Base-by-base conservation (phyloP, 768 basidiomycete genomes). In the Lactifluus pinguis region DNA sequence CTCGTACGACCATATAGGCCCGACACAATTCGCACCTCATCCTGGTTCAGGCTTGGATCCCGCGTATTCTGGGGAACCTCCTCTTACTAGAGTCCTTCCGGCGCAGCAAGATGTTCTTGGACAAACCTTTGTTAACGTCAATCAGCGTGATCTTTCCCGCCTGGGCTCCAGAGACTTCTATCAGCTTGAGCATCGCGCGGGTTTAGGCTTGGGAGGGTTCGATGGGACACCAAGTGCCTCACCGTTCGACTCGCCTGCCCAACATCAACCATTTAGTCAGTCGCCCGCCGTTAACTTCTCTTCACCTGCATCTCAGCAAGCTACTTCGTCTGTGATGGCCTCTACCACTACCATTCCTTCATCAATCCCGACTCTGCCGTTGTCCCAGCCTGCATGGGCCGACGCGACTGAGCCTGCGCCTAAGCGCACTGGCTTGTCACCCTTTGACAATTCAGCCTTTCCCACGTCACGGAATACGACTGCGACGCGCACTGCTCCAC, bases 401-500 rank as follows among this genome's bases (percentile, higher is more conserved):
- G 59, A 56, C 29, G 30, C 45, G 21, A 48, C 57, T 8, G 65
- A 65, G 21, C 50, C 59, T 8, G 60, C 53, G 6, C 54, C 63
- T 11, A 66, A 65, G 44, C 65, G 63, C 29, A 62, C 63, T 38
- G 57, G 63, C 9, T 21, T 57, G 29, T 47, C 53, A 36, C 65
- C 65, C 13, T 66, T 66, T 52, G 65, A 66, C 41, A 41, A 36
- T 25, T 53, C 57, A 9, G 41, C 30, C 2, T 65, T 58, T 48
- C 65, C 65, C 17, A 66, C 65, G 14, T 56, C 55, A 10, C 57
- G 60, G 48, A 66, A 66, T 52, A 66, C 63, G 17, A 65, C 57
- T 34, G 44, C 57, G 17, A 62, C 49, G 30, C 59, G 65, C 15
- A 54, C 36, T 38, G 62, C 39, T 2, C 60, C 68, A 10, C 57